Evolutionary conservation across 2,329 filamentous ascomycete species (phyloP).

Genomic region (Cladophialophora yegresii): DNA sequence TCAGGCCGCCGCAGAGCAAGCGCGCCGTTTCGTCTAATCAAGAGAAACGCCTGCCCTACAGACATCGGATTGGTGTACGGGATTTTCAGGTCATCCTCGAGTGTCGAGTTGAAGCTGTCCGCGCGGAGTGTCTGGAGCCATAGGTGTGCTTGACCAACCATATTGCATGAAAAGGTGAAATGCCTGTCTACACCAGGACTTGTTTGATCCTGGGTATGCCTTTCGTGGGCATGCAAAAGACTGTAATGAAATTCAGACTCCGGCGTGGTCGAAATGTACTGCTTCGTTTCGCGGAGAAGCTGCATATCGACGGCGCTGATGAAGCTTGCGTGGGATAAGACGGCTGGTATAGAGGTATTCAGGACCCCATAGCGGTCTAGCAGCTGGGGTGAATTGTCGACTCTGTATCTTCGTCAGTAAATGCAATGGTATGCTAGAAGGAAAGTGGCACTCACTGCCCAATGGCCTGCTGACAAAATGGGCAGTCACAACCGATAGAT

Average conservation of each 20-base stretch:
- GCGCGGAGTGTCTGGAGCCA: constrained; percentile 55
- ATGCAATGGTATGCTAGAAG: not conserved
- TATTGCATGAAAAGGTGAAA: constrained; percentile 55
- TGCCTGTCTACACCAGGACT: constrained; percentile 59
- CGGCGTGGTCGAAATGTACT: constrained; percentile 60
- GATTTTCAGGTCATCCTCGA: constrained; percentile 38
- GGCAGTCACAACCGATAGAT: not conserved
- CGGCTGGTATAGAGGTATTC: not conserved
- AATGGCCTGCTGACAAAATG: not conserved
- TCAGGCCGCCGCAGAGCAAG: constrained; percentile 56
- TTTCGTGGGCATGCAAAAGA: constrained; percentile 51
- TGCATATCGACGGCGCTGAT: constrained; percentile 38
- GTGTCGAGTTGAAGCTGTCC: constrained; percentile 21
- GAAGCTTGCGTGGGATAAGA: constrained; percentile 15
- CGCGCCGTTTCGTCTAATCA: constrained; percentile 57
- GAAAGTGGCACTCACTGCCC: not conserved
- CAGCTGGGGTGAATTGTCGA: not conserved
- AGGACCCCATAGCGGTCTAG: not conserved
- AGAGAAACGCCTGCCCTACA: constrained; percentile 57
- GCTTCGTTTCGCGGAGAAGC: constrained; percentile 53
- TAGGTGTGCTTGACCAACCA: constrained; percentile 56
- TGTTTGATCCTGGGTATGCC: constrained; percentile 54
- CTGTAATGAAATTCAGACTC: constrained; percentile 63
- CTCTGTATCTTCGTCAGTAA: not conserved
- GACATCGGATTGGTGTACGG: constrained; percentile 56